These are phyloP conservation scores for Penicillium sumatraense DNA, from an alignment of 2,329 filamentous ascomycete species.

Conservation along the genomic window DNA sequence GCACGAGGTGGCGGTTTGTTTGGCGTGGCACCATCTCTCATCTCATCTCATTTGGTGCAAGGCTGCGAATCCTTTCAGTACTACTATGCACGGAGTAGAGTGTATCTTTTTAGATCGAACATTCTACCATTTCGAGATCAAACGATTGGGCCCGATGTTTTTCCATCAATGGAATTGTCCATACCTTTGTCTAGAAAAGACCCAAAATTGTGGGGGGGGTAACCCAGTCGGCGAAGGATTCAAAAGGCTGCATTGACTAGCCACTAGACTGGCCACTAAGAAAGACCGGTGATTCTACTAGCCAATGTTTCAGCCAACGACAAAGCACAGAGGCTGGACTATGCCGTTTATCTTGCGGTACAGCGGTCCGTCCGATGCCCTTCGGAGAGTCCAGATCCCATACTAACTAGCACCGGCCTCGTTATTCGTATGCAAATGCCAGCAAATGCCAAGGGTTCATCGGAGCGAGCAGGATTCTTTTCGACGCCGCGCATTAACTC, in stretches of 20 bases:
- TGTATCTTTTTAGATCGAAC: too few relatives aligned
- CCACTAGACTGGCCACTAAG: too few relatives aligned
- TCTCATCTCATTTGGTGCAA: background rate
- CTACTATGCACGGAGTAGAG: too few relatives aligned
- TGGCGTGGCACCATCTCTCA: constrained; percentile 1
- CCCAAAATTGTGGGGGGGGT: background rate
- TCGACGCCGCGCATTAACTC: constrained; percentile 4
- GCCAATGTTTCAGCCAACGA: background rate
- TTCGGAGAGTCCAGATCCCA: background rate
- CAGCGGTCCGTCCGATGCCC: background rate
- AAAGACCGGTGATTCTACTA: background rate
- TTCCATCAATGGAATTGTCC: constrained; percentile 1
- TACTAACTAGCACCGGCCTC: background rate
- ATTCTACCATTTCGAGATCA: background rate
- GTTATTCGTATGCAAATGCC: constrained; percentile 9
- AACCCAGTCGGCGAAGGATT: background rate
- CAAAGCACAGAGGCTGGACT: background rate
- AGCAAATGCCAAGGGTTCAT: constrained; percentile 11
- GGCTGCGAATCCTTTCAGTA: constrained; percentile 7
- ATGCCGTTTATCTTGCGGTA: background rate
- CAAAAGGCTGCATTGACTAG: background rate
- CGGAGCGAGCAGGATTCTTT: constrained; percentile 5
- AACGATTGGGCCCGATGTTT: background rate
- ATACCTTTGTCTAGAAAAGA: background rate
- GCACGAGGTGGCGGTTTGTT: constrained; percentile 5